Base-by-base conservation (phyloP, 257 asterid genomes). In the Nemophila menziesii region DNA sequence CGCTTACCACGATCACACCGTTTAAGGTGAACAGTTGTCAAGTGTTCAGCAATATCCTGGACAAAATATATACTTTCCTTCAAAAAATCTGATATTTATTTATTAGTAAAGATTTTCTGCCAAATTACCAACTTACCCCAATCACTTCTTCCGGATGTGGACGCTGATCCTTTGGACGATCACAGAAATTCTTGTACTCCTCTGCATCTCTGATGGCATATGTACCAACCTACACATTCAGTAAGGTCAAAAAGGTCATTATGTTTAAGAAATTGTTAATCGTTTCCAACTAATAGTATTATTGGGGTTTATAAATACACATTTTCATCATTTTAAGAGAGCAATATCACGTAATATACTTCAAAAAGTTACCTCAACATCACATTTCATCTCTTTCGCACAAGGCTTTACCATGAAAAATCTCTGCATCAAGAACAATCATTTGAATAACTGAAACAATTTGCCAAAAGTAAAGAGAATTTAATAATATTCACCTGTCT, bases 11-110 rank as follows among this genome's bases (percentile, higher is more conserved):
- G 73, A 42, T 80, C 93, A 60, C 95, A 80, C 14, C 90, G 92
- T 56, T 72, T 78, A 49, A 90, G 72, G 72, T 79, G 55, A 45
- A 85, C 70, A 48, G 94, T 79, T 53, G 93, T 85, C 74, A 90
- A 72, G 59, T 90, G 99, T 73, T 90, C 99, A 11, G 94, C 96
- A 67, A 90, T 74, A 55, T 90, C 99, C 99, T 90, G 86, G 19
- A 53, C 24, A 11, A 54, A 26, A 50, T 15, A n/a, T n/a, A 33
- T 21, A 52, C 22, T 16, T 18, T 10, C 19, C 23, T 43, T 43
- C 26, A 58, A 45, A 49, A 39, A 5, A 5, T 19, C 46, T 15
- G 19, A 3, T 12, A 54, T 20, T 26, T 16, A 54, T 16, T 37
- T 23, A 46, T n/a, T n/a, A n/a, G n/a, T n/a, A n/a, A 17, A 21